Evolutionary conservation across 805 yeast genomes (phyloP).

Genomic region (Candida chilensis): DNA sequence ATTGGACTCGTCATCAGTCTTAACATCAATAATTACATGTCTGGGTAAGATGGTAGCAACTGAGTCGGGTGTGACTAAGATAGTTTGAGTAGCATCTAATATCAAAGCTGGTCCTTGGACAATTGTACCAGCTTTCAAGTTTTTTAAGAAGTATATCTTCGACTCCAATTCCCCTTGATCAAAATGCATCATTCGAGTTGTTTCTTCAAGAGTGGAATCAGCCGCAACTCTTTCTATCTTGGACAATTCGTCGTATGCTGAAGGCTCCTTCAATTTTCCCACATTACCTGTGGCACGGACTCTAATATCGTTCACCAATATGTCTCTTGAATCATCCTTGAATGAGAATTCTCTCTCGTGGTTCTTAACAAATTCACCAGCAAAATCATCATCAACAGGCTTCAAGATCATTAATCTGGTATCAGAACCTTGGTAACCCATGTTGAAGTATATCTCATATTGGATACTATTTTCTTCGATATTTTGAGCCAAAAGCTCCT

Average conservation of each 20-base stretch:
- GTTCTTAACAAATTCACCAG: constrained; percentile 35
- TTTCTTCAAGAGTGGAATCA: neutral
- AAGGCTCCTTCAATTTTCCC: constrained; percentile 15
- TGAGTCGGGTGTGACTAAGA: constrained; percentile 57
- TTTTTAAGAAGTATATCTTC: constrained; percentile 36
- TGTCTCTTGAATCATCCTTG: constrained; percentile 42
- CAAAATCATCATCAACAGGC: constrained; percentile 21
- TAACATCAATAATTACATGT: constrained; percentile 46
- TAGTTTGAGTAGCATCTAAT: constrained; percentile 76
- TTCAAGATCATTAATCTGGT: constrained; percentile 12
- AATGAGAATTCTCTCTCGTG: constrained; percentile 75
- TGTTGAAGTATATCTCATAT: constrained; percentile 60
- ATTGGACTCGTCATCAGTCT: constrained; percentile 8
- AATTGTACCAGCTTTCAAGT: constrained; percentile 40
- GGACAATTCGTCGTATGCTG: constrained; percentile 1
- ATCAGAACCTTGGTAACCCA: constrained; percentile 67
- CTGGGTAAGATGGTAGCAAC: constrained; percentile 45
- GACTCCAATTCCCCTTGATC: constrained; percentile 1
- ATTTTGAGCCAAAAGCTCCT: neutral
- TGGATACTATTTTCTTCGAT: constrained; percentile 22
- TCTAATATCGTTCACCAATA: constrained; percentile 65
- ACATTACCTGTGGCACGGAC: constrained; percentile 68
- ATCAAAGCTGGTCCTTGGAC: constrained; percentile 68
- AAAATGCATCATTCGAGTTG: neutral
- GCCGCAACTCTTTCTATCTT: neutral